Evolutionary conservation across 345 rosid species (phyloP).

Genomic region (Isatis tinctoria): DNA sequence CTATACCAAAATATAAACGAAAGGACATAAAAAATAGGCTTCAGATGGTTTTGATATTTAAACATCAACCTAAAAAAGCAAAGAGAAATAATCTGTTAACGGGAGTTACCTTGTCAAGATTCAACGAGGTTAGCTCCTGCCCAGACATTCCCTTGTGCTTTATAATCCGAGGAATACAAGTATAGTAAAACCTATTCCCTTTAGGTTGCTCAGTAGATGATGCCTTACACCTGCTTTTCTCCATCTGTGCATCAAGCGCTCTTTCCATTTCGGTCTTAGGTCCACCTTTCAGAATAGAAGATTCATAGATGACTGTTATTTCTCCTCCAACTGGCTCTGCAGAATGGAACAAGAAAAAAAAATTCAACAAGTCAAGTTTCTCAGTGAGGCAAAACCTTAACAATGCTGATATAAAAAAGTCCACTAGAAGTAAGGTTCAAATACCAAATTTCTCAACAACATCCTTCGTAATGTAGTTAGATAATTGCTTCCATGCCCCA

Average conservation of each 20-base stretch:
- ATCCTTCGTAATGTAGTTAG: constrained; percentile 55
- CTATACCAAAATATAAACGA: constrained; percentile 33
- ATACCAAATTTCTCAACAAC: constrained; percentile 64
- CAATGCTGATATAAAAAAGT: neutral
- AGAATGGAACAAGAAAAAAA: neutral
- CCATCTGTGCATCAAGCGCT: constrained; percentile 69
- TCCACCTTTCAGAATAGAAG: constrained; percentile 39
- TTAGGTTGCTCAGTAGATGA: constrained; percentile 37
- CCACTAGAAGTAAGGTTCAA: neutral
- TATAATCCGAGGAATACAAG: constrained; percentile 61
- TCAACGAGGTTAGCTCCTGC: constrained; percentile 72
- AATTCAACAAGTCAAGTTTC: neutral
- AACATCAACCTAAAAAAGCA: neutral
- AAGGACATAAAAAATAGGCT: neutral
- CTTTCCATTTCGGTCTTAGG: constrained; percentile 59
- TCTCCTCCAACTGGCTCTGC: constrained; percentile 95
- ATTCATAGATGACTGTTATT: constrained; percentile 63
- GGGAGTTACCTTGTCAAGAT: constrained; percentile 77
- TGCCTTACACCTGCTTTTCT: constrained; percentile 45
- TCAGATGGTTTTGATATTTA: neutral
- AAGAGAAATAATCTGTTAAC: neutral
- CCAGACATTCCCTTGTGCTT: constrained; percentile 65
- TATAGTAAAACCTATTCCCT: constrained; percentile 68
- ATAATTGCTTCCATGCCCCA: constrained; percentile 71
- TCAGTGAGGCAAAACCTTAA: neutral